Evolutionary conservation across 495 filamentous ascomycete genomes (phyloP), one percentile per base, ranked within the genome.

Genomic region (Tetracladium setigerum): DNA sequence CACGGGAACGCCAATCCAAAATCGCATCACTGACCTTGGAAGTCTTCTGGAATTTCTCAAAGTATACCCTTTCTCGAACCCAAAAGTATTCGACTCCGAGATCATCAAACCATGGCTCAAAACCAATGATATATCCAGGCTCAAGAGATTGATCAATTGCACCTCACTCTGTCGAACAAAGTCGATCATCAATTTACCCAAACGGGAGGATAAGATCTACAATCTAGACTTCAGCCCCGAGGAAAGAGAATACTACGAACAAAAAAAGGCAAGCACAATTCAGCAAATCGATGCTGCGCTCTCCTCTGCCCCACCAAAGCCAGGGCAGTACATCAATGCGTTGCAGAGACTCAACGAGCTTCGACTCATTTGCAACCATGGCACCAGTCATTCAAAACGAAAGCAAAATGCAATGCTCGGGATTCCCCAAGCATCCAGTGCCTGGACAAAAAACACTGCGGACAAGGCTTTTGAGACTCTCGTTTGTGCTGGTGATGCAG

Each of bases 311-410:
- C 17, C n/a, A 15, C 18, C 35, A 3, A 9, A 34, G 0, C 14
- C 49, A 0, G 10, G 13, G 11, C 44, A 38, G 0, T 70, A 48
- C 22, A 41, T 65, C 9, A 68, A 59, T 13, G 62, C 63, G 2
- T 39, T 72, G 17, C 63, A 74, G 46, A 55, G 60, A 53, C 63
- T 74, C 46, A 59, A 73, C 16, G 50, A 57, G 14, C 45, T 74
- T 47, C 56, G 70, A 5, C 51, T 70, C 35, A 48, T 66, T 7
- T 73, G 70, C 39, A 67, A 70, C 38, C 50, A 71, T 2, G 67
- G 71, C 4, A 40, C 63, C 5, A 35, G 35, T 8, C 66, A 66
- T 27, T 47, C 46, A 40, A 47, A 56, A 47, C 27, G 49, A 49
- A 27, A 27, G 35, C 38, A 27, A 27, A 19, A 50, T 19, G 30